Evolutionary conservation across 352 stramenopile species (phyloP).

Genomic region (Phytophthora boehmeriae): DNA sequence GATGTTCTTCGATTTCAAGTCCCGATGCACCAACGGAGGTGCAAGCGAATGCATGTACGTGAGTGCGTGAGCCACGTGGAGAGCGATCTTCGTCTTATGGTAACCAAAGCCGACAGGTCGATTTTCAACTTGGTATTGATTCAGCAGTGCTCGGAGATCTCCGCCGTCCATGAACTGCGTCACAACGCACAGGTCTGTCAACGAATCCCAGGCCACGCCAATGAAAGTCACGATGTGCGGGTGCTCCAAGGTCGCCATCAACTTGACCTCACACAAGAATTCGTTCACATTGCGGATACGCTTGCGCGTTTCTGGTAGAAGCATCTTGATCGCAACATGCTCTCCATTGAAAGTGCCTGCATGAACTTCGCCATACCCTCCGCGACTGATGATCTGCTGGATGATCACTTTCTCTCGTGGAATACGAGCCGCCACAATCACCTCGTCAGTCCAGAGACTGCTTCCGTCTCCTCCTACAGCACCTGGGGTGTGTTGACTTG

Average conservation of each 20-base stretch:
- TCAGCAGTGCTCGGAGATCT: slow-evolving; percentile 38
- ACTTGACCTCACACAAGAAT: slow-evolving; percentile 52
- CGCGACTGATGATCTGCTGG: slow-evolving; percentile 35
- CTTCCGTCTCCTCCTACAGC: neutral
- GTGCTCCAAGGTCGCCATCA: slow-evolving; percentile 52
- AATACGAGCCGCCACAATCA: slow-evolving; percentile 32
- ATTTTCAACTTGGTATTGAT: slow-evolving; percentile 12
- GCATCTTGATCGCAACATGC: slow-evolving; percentile 51
- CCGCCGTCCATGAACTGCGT: slow-evolving; percentile 46
- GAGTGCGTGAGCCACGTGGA: slow-evolving; percentile 41
- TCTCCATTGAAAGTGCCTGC: slow-evolving; percentile 40
- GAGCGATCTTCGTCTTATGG: slow-evolving; percentile 42
- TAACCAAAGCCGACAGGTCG: slow-evolving; percentile 31
- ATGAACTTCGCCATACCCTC: slow-evolving; percentile 50
- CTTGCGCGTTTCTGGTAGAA: slow-evolving; percentile 25
- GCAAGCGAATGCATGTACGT: slow-evolving; percentile 38
- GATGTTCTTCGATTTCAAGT: slow-evolving; percentile 40
- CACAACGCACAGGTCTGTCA: slow-evolving; percentile 43
- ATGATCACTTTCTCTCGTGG: slow-evolving; percentile 43
- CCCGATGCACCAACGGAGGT: neutral
- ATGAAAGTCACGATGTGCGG: slow-evolving; percentile 35
- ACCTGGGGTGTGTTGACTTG: neutral
- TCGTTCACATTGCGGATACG: slow-evolving; percentile 39
- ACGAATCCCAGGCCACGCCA: slow-evolving; percentile 55
- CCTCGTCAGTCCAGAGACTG: slow-evolving; percentile 30